Conservation (phyloP, 129 eudicot species). For the Artemisia annua region DNA sequence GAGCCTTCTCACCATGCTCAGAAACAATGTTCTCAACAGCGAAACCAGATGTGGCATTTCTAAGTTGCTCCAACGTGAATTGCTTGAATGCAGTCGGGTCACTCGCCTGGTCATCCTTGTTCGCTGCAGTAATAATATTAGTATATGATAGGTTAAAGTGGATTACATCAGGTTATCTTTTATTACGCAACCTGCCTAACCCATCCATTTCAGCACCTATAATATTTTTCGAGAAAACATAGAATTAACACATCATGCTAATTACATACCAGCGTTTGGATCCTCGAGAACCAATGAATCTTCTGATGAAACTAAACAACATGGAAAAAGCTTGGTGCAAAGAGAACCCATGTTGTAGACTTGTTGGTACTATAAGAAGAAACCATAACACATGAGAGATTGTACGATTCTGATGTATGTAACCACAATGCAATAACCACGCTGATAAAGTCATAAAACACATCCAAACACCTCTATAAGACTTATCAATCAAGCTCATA, state of each 20-base stretch:
- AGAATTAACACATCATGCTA: not conserved
- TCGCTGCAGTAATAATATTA: slow-evolving; percentile 18
- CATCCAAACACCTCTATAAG: not conserved
- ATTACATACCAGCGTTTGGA: slow-evolving; percentile 39
- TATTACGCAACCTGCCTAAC: slow-evolving; percentile 2
- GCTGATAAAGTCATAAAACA: no score
- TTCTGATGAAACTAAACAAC: slow-evolving; percentile 46
- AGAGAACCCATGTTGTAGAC: slow-evolving; percentile 48
- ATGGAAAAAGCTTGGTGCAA: slow-evolving; percentile 50
- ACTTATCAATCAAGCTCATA: not conserved
- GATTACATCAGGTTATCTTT: not conserved
- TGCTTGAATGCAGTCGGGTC: slow-evolving; percentile 47
- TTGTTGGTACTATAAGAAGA: slow-evolving; percentile 11
- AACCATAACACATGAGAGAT: not conserved
- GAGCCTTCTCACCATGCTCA: slow-evolving; percentile 75
- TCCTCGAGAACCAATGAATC: slow-evolving; percentile 47
- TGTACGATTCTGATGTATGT: no score
- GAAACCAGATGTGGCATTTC: slow-evolving; percentile 66
- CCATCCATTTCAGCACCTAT: not conserved
- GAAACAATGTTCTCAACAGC: slow-evolving; percentile 75
- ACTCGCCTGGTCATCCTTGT: slow-evolving; percentile 34
- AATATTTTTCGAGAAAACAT: not conserved
- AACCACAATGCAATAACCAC: no score
- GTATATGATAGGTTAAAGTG: not conserved
- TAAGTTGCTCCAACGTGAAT: slow-evolving; percentile 31